Evolutionary conservation across 2,329 filamentous ascomycete genomes (phyloP), one percentile per base, ranked within the genome.

Genomic region (Hypoxylon sp.): DNA sequence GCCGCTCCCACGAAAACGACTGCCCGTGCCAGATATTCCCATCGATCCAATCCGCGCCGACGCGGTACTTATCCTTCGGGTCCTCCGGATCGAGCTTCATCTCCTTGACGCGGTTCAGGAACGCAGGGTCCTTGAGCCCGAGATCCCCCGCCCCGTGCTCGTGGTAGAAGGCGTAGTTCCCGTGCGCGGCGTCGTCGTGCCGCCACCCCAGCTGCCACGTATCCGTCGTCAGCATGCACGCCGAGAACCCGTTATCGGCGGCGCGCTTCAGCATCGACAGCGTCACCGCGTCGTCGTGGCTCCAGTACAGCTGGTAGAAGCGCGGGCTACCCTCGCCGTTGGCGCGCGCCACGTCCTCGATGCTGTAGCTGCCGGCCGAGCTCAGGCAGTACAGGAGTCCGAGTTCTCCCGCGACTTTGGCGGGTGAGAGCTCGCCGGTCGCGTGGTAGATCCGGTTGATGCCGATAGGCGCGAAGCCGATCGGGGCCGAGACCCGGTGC

Each of bases 391-490:
- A 90, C 1, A 86, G 85, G 0, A 91, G 76, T 22, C 86, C 85
- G 2, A 90, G 78, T 70, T 89, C 86, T n/a, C 83, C 82, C 0
- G 88, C 88, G 0, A 88, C 87, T 63, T 84, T 85, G 9, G 89
- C 87, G 0, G 90, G 88, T 0, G 87, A 83, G 0, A 88, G 75
- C 74, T 91, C 89, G 42, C 86, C 88, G 0, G 79, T 75, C 0
- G 84, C 82, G 71, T 91, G 83, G 79, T 90, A 91, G 72, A 91
- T 91, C 68, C 86, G 86, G 80, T 91, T 90, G 71, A 91, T 90
- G 3, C 89, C 88, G 29, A 91, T 85, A 0, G 88, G 88, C 0
- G 88, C 86, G 73, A 91, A 89, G n/a, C 87, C 88, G 55, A 91
- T 86, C 0, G 89, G 88, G 0, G 87, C 88, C 1, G 84, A 81